Conservation (phyloP, 768 basidiomycete species). For the Bullera alba region DNA sequence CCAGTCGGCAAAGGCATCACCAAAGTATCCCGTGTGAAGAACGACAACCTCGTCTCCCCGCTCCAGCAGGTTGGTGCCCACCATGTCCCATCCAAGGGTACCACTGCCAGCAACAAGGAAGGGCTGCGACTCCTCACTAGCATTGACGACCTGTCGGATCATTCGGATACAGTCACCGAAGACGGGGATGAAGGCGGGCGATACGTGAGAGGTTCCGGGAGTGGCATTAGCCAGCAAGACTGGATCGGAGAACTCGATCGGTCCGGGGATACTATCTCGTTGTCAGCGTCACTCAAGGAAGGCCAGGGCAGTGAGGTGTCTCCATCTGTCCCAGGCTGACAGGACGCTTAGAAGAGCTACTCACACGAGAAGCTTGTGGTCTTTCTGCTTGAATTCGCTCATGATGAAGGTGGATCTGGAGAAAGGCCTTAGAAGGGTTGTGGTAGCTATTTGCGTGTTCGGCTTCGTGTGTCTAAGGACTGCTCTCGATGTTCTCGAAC, state of each 20-base stretch:
- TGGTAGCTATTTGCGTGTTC: no score
- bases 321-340: not conserved
- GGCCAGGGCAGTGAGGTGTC: not conserved
- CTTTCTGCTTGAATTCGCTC: slow-evolving; percentile 29
- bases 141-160: slow-evolving; percentile 73
- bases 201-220: slow-evolving; percentile 61
- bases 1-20: slow-evolving; percentile 84
- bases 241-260: slow-evolving; percentile 60
- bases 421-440: no score
- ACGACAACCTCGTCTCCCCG: slow-evolving; percentile 53
- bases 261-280: slow-evolving; percentile 50
- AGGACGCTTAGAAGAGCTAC: slow-evolving; percentile 1
- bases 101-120: slow-evolving; percentile 92
- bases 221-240: slow-evolving; percentile 85
- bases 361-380: slow-evolving; percentile 39
- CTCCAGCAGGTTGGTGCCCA: slow-evolving; percentile 79
- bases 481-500: no score
- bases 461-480: no score
- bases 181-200: slow-evolving; percentile 75
- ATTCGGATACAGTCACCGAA: slow-evolving; percentile 84
- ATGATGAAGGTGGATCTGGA: slow-evolving; percentile 5
- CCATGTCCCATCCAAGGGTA: slow-evolving; percentile 88
- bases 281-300: no score
- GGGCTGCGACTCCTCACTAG: slow-evolving; percentile 61
- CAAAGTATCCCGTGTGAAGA: slow-evolving; percentile 87